These are phyloP conservation scores for Rhododendron mucronatum DNA, from an alignment of 148 eudicot species.

Conservation along the genomic window DNA sequence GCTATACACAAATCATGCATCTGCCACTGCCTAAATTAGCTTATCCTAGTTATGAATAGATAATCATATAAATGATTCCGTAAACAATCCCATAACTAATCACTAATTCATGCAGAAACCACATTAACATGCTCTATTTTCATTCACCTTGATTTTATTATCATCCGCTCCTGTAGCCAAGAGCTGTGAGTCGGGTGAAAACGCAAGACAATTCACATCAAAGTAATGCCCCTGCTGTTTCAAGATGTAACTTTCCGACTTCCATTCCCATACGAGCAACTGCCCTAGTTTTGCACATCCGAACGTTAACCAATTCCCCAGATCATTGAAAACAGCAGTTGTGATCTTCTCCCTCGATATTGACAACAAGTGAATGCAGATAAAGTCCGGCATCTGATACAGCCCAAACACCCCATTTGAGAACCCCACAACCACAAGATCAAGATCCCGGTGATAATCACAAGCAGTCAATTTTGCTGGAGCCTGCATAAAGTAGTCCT, in stretches of 20 bases:
- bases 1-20: not conserved
- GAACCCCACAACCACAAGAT: slow-evolving; percentile 79
- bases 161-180: slow-evolving; percentile 99
- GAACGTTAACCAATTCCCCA: slow-evolving; percentile 91
- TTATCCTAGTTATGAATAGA: not conserved
- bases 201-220: slow-evolving; percentile 92
- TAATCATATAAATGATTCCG: not conserved
- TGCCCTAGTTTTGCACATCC: slow-evolving; percentile 98
- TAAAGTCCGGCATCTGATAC: slow-evolving; percentile 93
- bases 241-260: slow-evolving; percentile 87
- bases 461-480: slow-evolving; percentile 75
- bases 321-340: slow-evolving; percentile 73
- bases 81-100: not conserved
- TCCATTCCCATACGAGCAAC: slow-evolving; percentile 99
- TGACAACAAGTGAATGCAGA: slow-evolving; percentile 76
- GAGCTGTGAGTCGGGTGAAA: slow-evolving; percentile 92
- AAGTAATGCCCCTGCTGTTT: slow-evolving; percentile 99
- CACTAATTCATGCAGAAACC: not conserved
- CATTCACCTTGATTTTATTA: slow-evolving; percentile 85
- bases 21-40: not conserved
- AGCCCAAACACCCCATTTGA: slow-evolving; percentile 91
- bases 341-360: slow-evolving; percentile 88
- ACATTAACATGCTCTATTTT: not conserved
- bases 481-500: slow-evolving; percentile 85
- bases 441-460: slow-evolving; percentile 72